Conservation (phyloP, 768 basidiomycete species). For the Lactarius sp. region DNA sequence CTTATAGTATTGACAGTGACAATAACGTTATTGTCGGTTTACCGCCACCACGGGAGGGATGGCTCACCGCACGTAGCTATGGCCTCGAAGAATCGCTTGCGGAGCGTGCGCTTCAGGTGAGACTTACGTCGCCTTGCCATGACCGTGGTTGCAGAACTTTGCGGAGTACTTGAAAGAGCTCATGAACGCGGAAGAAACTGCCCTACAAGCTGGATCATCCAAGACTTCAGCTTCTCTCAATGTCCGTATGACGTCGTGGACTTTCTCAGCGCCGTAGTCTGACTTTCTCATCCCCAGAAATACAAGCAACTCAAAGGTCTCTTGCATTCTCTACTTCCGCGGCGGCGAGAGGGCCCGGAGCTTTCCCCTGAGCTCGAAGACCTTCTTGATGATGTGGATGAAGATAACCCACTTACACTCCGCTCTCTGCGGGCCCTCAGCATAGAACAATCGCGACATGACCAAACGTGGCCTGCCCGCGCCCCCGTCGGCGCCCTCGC, state of each 20-base stretch:
- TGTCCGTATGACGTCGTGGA: not conserved
- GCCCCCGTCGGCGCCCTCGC: conserved; percentile 9
- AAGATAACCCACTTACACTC: conserved; percentile 16
- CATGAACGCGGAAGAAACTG: conserved; percentile 18
- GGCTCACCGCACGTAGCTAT: conserved; percentile 21
- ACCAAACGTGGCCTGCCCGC: conserved; percentile 21
- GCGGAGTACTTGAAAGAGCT: conserved; percentile 21
- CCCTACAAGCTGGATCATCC: conserved; percentile 1
- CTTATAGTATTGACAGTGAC: conserved; percentile 22
- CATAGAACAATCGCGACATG: conserved; percentile 13
- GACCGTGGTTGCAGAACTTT: not conserved
- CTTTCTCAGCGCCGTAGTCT: not conserved
- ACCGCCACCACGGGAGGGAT: conserved; percentile 19
- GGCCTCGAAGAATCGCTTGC: conserved; percentile 22
- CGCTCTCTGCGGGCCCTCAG: conserved; percentile 17
- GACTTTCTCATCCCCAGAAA: conserved; percentile 9
- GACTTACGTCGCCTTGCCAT: not conserved
- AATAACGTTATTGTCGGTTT: conserved; percentile 23
- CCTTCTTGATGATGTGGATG: conserved; percentile 23
- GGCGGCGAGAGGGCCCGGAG: conserved; percentile 3
- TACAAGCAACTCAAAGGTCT: conserved; percentile 21
- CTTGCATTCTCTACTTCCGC: conserved; percentile 22
- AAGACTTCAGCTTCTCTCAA: conserved; percentile 2
- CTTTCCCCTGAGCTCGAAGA: conserved; percentile 21
- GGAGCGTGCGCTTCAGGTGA: conserved; percentile 19